Base-by-base conservation (phyloP, 306 rosid genomes). In the Rubus parviflorus region DNA sequence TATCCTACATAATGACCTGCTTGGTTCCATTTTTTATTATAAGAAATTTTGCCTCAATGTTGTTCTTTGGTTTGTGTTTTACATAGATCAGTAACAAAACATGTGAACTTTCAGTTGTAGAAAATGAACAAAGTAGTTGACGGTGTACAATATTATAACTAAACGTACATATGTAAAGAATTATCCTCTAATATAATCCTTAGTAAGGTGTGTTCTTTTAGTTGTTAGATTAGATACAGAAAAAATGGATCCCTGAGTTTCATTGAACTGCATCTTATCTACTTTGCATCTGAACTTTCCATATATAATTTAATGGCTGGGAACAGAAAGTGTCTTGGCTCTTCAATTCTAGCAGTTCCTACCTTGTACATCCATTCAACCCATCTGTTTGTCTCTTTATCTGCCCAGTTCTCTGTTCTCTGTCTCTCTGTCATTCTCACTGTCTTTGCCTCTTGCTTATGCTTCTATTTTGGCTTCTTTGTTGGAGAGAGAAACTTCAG, bases 1-100 rank as follows among this genome's bases (percentile, higher is more conserved):
- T 42, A 20, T 45, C 3, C 60, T 70, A 57, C 23, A 66, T 8
- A 13, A 15, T 54, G 40, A 53, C 69, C 8, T 70, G 52, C 60
- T 64, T 74, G 53, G 76, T 73, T 67, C 38, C 62, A 4, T 63
- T 51, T 30, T 48, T 58, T 76, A 9, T 41, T 9, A 57, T 30
- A 62, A n/a, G 46, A 49, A 22, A 14, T 17, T 72, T 47, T 22
- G 19, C 77, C 56, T 75, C 80, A 11, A 22, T 67, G 65, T 43
- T 6, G 4, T 42, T 46, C n/a, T 20, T 45, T 56, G 56, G 37
- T 41, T 67, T 61, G 47, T 48, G 8, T 13, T 78, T 52, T 40
- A 20, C 47, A 25, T 23, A 58, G 76, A 40, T 77, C 48, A 1
- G 75, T 63, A 30, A 17, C 38, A 12, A 60, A 60, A 30, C 37